These are phyloP conservation scores for Eucalyptus regnans DNA, from an alignment of 345 rosid species.

Conservation along the genomic window DNA sequence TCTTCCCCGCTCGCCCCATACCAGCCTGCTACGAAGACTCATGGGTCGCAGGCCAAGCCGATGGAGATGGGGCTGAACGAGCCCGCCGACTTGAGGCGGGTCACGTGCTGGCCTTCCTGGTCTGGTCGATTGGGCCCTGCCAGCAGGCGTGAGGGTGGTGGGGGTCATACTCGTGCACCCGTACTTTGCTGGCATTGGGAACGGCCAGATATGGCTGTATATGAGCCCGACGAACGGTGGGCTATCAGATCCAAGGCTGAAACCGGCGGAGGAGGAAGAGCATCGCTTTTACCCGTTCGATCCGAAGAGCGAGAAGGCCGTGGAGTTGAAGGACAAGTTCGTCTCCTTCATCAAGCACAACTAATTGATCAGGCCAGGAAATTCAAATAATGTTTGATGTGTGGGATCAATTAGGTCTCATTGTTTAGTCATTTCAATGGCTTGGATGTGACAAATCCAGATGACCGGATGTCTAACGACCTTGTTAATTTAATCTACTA, in stretches of 20 bases:
- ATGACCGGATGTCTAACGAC: neutral
- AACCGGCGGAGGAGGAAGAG: constrained; percentile 10
- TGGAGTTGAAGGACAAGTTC: neutral
- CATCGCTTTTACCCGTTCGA: too few species aligned
- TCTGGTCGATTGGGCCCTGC: neutral
- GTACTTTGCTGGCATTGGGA: constrained; percentile 11
- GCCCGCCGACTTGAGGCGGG: constrained; percentile 5
- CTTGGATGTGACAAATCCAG: neutral
- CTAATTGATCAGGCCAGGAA: neutral
- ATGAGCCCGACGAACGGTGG: constrained; percentile 25
- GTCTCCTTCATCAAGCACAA: neutral
- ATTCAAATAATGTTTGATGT: neutral
- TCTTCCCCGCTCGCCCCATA: constrained; percentile 22
- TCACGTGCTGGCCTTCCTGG: constrained; percentile 1
- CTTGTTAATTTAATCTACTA: neutral
- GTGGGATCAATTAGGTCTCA: neutral
- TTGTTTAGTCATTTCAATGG: neutral
- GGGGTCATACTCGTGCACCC: constrained; percentile 12
- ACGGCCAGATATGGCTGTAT: constrained; percentile 4
- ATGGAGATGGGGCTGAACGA: constrained; percentile 3
- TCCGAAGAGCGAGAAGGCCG: neutral
- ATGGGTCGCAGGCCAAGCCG: constrained; percentile 10
- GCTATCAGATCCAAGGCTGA: constrained; percentile 14
- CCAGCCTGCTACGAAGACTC: constrained; percentile 28
- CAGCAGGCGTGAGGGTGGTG: neutral